These are phyloP conservation scores for Syncephalis fuscata DNA, from an alignment of 371 early-diverging fungal genomes.

Conservation along the genomic window DNA sequence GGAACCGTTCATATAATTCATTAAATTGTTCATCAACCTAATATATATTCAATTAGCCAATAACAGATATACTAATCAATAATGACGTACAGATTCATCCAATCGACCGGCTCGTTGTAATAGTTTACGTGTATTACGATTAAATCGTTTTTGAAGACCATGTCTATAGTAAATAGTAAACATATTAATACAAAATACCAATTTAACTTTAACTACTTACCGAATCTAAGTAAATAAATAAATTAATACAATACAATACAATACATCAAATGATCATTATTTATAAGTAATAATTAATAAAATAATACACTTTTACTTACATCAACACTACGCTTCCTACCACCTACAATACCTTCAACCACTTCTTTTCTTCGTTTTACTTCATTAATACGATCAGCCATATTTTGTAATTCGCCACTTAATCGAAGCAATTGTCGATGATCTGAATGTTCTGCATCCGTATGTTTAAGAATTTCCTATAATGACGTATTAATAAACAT, in stretches of 20 bases:
- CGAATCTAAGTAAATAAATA: too few relatives aligned
- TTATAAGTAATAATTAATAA: background rate
- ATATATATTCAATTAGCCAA: too few relatives aligned
- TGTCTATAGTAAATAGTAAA: background rate
- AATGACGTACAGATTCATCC: background rate
- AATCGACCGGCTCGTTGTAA: constrained; percentile 6
- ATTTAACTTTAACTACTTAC: too few relatives aligned
- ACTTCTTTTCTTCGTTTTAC: constrained; percentile 69
- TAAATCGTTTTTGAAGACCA: background rate
- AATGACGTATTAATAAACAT: background rate
- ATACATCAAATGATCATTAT: too few relatives aligned
- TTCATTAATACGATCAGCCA: constrained; percentile 70
- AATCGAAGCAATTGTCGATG: constrained; percentile 24
- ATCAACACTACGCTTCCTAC: constrained; percentile 35
- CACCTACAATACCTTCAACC: constrained; percentile 58
- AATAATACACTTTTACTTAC: constrained; percentile 24
- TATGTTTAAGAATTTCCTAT: constrained; percentile 43
- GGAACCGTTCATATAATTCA: too few relatives aligned
- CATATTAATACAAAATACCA: too few relatives aligned
- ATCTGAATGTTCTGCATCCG: constrained; percentile 36
- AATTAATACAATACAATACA: too few relatives aligned
- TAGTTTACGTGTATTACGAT: background rate
- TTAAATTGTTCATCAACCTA: too few relatives aligned
- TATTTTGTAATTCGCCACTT: constrained; percentile 27
- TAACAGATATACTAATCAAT: too few relatives aligned